These are phyloP conservation scores for Chimonanthus salicifolius DNA, from an alignment of 164 flowering plant species.

Conservation along the genomic window DNA sequence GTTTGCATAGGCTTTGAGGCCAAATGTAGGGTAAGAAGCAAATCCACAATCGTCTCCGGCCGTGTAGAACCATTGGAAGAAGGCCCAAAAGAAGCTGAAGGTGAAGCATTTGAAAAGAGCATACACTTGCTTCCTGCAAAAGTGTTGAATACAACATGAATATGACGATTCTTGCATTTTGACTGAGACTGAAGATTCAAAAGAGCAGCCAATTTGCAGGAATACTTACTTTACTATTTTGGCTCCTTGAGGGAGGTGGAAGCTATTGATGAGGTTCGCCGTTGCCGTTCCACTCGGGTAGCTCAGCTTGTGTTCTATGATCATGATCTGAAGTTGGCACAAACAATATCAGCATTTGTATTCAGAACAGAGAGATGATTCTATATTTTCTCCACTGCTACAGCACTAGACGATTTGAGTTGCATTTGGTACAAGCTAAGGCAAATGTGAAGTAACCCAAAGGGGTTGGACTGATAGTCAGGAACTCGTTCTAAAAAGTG, in stretches of 20 bases:
- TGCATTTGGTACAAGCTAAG: no score
- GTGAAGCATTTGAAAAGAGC: slow-evolving; percentile 13
- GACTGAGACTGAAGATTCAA: not conserved
- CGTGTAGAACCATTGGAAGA: slow-evolving; percentile 20
- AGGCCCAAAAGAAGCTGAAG: slow-evolving; percentile 22
- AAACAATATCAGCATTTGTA: no score
- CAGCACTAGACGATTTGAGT: no score
- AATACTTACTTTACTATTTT: slow-evolving; percentile 44
- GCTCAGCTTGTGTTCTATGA: slow-evolving; percentile 52
- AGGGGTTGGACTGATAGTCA: no score
- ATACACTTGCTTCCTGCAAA: slow-evolving; percentile 16
- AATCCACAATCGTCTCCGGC: slow-evolving; percentile 16
- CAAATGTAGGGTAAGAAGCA: slow-evolving; percentile 11
- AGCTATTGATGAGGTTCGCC: slow-evolving; percentile 61
- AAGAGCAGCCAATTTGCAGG: not conserved
- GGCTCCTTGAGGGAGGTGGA: slow-evolving; percentile 61
- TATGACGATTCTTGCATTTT: not conserved
- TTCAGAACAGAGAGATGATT: no score
- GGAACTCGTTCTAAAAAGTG: no score
- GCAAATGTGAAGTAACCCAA: no score
- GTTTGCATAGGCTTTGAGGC: slow-evolving; percentile 16
- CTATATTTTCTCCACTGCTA: no score
- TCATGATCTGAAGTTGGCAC: slow-evolving; percentile 39
- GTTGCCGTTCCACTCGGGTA: slow-evolving; percentile 72
- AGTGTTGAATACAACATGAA: not conserved